Percentiles rank a stretch among this genome's conserved stretches.
phyloP scores from a whole-genome alignment of 164 flowering plant species.

The Houttuynia cordata region DNA sequence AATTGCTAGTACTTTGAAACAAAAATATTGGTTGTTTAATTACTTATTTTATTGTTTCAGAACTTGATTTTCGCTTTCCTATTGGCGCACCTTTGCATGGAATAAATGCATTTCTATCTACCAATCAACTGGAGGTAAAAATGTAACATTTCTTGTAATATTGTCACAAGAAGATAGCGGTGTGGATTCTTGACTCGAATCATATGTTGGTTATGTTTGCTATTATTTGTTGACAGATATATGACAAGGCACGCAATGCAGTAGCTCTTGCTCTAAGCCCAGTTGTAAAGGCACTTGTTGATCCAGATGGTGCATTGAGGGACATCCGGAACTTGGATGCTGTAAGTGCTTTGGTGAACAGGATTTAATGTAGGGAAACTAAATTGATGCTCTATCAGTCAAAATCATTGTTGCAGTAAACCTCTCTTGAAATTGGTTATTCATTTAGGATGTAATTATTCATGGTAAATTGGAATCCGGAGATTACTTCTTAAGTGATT shows the following conservation, averaged over 20 bases:
- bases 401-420: too few species aligned
- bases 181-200: background rate
- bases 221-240: conserved; percentile 41
- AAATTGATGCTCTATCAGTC: too few species aligned
- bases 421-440: too few species aligned
- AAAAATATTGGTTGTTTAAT: background rate
- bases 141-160: background rate
- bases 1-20: too few species aligned
- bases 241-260: conserved; percentile 94
- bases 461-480: too few species aligned
- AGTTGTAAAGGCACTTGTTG: conserved; percentile 82
- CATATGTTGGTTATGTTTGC: conserved; percentile 3
- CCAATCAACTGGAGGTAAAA: conserved; percentile 95
- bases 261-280: conserved; percentile 95
- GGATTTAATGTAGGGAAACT: background rate
- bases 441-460: too few species aligned
- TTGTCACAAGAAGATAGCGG: background rate
- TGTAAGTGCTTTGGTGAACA: conserved; percentile 31
- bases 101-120: conserved; percentile 73
- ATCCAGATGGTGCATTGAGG: conserved; percentile 94
- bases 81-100: conserved; percentile 96
- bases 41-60: conserved; percentile 24
- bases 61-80: conserved; percentile 93
- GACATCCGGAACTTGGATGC: conserved; percentile 70
- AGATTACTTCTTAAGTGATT: too few species aligned